These are phyloP conservation scores for Punica granatum DNA, from an alignment of 345 rosid species.

Conservation along the genomic window DNA sequence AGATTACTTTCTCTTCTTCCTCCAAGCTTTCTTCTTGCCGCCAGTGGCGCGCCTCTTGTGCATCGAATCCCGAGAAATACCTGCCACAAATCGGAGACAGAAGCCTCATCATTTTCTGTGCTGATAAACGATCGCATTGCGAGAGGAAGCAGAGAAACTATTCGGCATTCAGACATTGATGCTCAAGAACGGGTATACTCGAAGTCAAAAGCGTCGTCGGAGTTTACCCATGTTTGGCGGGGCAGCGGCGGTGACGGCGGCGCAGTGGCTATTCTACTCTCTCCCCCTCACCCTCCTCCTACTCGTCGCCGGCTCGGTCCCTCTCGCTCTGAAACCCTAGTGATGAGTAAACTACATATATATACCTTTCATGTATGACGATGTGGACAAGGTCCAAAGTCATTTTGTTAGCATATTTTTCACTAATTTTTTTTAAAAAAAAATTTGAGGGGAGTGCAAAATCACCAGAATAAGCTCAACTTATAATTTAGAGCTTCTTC, in stretches of 20 bases:
- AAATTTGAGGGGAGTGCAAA: no score
- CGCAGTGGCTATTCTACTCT: not conserved
- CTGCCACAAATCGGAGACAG: constrained; percentile 18
- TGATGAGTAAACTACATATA: not conserved
- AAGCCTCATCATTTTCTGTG: not conserved
- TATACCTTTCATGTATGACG: not conserved
- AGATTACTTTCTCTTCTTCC: constrained; percentile 81
- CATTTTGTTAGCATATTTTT: no score
- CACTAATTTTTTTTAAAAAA: no score
- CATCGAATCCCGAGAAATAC: constrained; percentile 82
- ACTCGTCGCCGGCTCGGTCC: not conserved
- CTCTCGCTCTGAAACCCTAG: not conserved
- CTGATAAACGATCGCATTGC: not conserved
- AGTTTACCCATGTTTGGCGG: not conserved
- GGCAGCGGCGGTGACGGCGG: not conserved
- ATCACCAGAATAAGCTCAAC: no score
- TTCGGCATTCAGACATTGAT: not conserved
- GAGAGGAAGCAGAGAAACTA: not conserved
- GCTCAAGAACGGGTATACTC: not conserved
- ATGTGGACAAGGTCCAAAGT: not conserved
- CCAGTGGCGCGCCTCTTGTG: constrained; percentile 95
- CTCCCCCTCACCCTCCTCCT: not conserved
- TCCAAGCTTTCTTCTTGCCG: constrained; percentile 87
- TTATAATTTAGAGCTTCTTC: no score
- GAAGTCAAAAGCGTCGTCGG: not conserved